These are phyloP conservation scores for Pseudogymnoascus verrucosus DNA, from an alignment of 2,329 filamentous ascomycete genomes.

Conservation along the genomic window DNA sequence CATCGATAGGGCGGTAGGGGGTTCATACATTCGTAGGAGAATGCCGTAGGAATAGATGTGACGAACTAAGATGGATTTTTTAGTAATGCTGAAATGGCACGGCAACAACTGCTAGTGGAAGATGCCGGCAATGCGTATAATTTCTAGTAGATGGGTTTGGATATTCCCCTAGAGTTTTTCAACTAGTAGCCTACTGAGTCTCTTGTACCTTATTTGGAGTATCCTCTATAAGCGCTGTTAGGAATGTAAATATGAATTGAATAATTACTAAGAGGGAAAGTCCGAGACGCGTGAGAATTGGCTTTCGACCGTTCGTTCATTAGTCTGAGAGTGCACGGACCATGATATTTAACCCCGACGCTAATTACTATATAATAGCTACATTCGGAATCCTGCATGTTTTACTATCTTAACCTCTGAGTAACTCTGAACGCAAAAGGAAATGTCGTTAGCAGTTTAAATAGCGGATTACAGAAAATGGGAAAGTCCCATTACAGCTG, in stretches of 20 bases:
- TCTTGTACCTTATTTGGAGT: not conserved
- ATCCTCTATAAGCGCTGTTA: not conserved
- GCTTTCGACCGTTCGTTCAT: not conserved
- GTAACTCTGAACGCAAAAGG: not conserved
- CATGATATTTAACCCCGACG: not conserved
- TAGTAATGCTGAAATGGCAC: not conserved
- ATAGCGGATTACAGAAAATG: constrained; percentile 31
- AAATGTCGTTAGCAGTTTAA: constrained; percentile 11
- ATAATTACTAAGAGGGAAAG: not conserved
- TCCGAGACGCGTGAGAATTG: not conserved
- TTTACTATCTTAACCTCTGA: not conserved
- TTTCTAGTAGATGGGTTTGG: not conserved
- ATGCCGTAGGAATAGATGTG: not conserved
- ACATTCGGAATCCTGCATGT: not conserved
- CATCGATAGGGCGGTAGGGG: not conserved
- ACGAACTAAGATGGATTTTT: not conserved
- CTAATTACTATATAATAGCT: not conserved
- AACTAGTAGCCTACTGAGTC: not conserved
- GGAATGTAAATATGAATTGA: not conserved
- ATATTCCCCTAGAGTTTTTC: not conserved
- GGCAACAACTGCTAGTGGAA: not conserved
- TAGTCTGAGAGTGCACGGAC: not conserved
- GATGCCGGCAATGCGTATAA: not conserved
- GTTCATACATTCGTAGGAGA: not conserved
- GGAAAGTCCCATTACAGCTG: constrained; percentile 32